Conservation (phyloP, 2,329 filamentous ascomycete genomes). For the Lasiodiplodia hormozganensis region DNA sequence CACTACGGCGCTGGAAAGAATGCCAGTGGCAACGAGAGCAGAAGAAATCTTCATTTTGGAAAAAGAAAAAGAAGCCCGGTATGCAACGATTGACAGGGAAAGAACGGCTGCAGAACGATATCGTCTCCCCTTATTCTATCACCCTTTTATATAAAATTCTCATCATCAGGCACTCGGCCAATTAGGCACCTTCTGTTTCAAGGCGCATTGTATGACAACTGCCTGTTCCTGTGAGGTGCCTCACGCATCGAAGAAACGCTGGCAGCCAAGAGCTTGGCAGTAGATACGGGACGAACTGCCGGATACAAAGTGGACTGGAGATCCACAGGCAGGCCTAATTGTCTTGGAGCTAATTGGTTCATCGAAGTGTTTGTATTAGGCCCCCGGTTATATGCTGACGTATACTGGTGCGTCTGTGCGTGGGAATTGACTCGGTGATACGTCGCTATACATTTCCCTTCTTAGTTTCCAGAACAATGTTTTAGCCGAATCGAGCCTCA, state of each 20-base stretch:
- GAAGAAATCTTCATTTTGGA: neutral
- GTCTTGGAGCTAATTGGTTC: neutral
- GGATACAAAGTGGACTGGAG: neutral
- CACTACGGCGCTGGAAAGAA: conserved; percentile 5
- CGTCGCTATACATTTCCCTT: conserved; percentile 4
- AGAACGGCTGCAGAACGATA: neutral
- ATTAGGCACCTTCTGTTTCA: conserved; percentile 1
- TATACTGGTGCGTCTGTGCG: neutral
- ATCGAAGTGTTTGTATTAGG: neutral
- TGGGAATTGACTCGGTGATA: neutral
- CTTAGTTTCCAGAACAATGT: neutral
- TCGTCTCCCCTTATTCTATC: neutral
- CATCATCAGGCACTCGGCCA: neutral
- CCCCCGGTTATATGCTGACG: conserved; percentile 5
- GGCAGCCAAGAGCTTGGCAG: conserved; percentile 5
- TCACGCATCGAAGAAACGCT: conserved; percentile 4
- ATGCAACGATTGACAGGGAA: neutral
- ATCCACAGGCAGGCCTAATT: conserved; percentile 10
- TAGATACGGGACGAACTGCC: conserved; percentile 1
- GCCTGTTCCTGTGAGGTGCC: neutral
- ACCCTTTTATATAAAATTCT: neutral
- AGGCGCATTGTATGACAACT: neutral
- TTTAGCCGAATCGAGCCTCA: neutral
- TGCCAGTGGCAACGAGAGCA: neutral
- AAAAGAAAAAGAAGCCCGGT: neutral